Conservation (phyloP, 352 stramenopile genomes). For the Pythium dissotocum region DNA sequence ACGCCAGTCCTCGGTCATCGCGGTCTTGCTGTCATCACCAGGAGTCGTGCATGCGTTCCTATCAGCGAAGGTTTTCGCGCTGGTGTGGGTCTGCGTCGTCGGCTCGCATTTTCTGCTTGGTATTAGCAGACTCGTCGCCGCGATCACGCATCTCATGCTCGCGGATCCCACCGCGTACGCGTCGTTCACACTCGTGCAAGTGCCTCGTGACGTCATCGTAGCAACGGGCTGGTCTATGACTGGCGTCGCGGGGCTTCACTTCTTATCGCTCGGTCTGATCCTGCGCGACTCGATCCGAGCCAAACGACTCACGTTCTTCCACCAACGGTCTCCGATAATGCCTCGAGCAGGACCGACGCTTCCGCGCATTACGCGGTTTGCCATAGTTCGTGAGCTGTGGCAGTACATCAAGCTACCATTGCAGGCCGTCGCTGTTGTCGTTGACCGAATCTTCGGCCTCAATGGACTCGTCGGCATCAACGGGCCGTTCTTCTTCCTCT, state of each 20-base stretch:
- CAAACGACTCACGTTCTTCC: conserved; percentile 2
- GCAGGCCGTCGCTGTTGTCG: too few relatives aligned
- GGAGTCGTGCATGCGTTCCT: conserved; percentile 1
- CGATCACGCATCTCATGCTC: background rate
- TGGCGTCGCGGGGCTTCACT: background rate
- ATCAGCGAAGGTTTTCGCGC: background rate
- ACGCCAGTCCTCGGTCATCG: too few relatives aligned
- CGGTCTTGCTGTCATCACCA: background rate
- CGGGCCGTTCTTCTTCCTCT: conserved; percentile 3
- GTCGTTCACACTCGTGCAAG: background rate
- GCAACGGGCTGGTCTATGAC: conserved; percentile 4
- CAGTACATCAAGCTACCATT: too few relatives aligned
- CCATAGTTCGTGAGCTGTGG: too few relatives aligned
- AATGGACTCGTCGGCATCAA: background rate
- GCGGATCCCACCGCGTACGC: background rate
- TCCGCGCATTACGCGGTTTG: too few relatives aligned
- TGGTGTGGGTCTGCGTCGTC: background rate
- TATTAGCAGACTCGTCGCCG: background rate
- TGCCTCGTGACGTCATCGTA: background rate
- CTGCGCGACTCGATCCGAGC: background rate
- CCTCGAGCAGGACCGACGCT: too few relatives aligned
- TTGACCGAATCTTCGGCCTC: background rate
- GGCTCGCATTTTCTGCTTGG: too few relatives aligned
- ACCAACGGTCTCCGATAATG: too few relatives aligned
- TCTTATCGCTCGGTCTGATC: background rate